Percentiles rank a stretch among this genome's conserved stretches.
Evolutionary conservation across 768 basidiomycete species (phyloP).

Genomic region (Albatrellus ellisii): DNA sequence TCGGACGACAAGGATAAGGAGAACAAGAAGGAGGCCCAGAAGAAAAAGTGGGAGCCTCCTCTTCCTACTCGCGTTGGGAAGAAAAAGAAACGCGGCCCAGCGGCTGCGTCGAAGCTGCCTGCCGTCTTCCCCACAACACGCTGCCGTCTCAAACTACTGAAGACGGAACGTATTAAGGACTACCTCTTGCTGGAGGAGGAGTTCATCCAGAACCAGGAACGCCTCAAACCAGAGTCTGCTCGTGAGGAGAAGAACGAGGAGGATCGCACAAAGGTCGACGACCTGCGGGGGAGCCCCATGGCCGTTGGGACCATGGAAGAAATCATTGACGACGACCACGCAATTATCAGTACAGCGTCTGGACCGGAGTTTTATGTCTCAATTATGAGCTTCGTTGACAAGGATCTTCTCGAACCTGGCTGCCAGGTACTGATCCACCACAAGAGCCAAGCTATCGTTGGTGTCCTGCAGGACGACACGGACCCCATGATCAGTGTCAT

Average conservation of each 20-base stretch:
- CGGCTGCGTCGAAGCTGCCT: slow-evolving; percentile 82
- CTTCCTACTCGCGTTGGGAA: slow-evolving; percentile 94
- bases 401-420: slow-evolving; percentile 91
- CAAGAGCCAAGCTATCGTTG: slow-evolving; percentile 90
- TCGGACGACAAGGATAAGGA: slow-evolving; percentile 14
- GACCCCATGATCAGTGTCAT: slow-evolving; percentile 97
- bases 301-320: slow-evolving; percentile 98
- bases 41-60: slow-evolving; percentile 99
- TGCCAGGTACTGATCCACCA: slow-evolving; percentile 93
- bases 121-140: slow-evolving; percentile 89
- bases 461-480: slow-evolving; percentile 88
- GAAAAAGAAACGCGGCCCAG: slow-evolving; percentile 91
- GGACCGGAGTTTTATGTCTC: slow-evolving; percentile 96
- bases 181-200: slow-evolving; percentile 93
- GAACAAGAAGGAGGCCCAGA: slow-evolving; percentile 33
- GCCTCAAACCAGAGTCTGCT: slow-evolving; percentile 74
- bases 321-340: slow-evolving; percentile 96
- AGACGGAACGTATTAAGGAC: slow-evolving; percentile 97
- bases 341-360: slow-evolving; percentile 91
- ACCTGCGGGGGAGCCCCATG: slow-evolving; percentile 91
- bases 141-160: slow-evolving; percentile 88
- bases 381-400: slow-evolving; percentile 97
- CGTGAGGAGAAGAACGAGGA: slow-evolving; percentile 95
- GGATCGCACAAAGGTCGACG: slow-evolving; percentile 87
- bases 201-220: slow-evolving; percentile 87